Conservation (phyloP, 257 asterid genomes). For the Nicotiana tabacum region DNA sequence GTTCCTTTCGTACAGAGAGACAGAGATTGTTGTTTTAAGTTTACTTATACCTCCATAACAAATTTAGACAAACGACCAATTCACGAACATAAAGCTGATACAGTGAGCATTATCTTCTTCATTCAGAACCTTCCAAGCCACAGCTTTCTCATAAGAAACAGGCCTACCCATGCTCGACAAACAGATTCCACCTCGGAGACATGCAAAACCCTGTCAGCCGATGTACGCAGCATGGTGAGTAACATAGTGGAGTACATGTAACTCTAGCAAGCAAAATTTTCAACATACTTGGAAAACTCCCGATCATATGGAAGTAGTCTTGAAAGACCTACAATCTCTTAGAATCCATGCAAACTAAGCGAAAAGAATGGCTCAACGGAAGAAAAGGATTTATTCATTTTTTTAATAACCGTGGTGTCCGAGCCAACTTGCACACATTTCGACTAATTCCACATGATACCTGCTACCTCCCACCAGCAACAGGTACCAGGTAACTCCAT, state of each 20-base stretch:
- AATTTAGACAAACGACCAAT: constrained; percentile 74
- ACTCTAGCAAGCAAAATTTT: too few relatives aligned
- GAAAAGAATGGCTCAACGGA: too few relatives aligned
- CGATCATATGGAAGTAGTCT: too few relatives aligned
- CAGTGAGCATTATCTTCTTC: constrained; percentile 66
- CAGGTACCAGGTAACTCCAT: too few relatives aligned
- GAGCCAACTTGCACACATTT: too few relatives aligned
- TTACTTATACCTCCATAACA: neutral
- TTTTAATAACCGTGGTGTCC: too few relatives aligned
- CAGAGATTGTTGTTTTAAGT: neutral
- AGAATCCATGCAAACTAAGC: too few relatives aligned
- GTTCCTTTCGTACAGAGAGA: neutral
- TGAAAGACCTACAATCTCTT: too few relatives aligned
- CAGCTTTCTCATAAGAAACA: constrained; percentile 81
- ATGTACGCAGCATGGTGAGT: neutral
- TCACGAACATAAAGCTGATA: constrained; percentile 71
- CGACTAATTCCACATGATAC: too few relatives aligned
- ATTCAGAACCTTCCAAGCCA: constrained; percentile 92
- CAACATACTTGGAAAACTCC: too few relatives aligned
- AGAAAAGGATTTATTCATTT: too few relatives aligned
- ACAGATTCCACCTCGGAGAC: constrained; percentile 85
- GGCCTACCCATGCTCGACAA: constrained; percentile 94
- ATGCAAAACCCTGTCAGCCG: constrained; percentile 54
- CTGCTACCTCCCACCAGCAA: too few relatives aligned
- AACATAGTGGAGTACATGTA: neutral